These are phyloP conservation scores for Pistacia vera DNA, from an alignment of 345 rosid species.

Conservation along the genomic window DNA sequence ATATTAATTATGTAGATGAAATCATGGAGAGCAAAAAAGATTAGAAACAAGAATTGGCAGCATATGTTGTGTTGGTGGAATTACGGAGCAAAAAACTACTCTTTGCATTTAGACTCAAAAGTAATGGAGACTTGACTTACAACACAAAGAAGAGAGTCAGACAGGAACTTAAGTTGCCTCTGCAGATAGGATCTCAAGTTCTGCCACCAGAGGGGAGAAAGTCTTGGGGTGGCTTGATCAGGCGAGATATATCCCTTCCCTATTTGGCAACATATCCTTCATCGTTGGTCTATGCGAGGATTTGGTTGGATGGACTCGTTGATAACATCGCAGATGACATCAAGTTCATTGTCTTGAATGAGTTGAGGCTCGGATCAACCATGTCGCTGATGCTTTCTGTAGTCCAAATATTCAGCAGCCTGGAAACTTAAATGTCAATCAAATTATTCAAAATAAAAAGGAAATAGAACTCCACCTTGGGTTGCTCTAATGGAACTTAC, in stretches of 20 bases:
- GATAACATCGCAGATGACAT: constrained; percentile 60
- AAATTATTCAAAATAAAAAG: background rate
- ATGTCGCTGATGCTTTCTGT: constrained; percentile 46
- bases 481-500: constrained; percentile 36
- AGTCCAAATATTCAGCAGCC: constrained; percentile 68
- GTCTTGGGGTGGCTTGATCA: constrained; percentile 91
- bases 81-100: constrained; percentile 11
- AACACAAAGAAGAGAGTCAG: constrained; percentile 14
- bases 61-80: background rate
- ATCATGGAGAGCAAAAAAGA: constrained; percentile 10
- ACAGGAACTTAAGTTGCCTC: constrained; percentile 61
- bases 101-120: constrained; percentile 13
- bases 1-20: background rate
- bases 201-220: constrained; percentile 99
- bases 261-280: constrained; percentile 59
- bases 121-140: constrained; percentile 15
- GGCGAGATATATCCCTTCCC: constrained; percentile 66
- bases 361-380: constrained; percentile 68
- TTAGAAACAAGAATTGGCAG: constrained; percentile 5
- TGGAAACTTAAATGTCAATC: constrained; percentile 23
- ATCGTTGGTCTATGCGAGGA: constrained; percentile 66
- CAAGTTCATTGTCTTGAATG: constrained; percentile 69
- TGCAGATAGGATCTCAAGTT: constrained; percentile 87
- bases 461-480: background rate
- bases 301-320: constrained; percentile 59